A percentile compares a stretch with the other conserved stretches of the same genome.
These are phyloP conservation scores for Mariannaea sp. DNA, from an alignment of 2,329 filamentous ascomycete genomes.

Conservation along the genomic window DNA sequence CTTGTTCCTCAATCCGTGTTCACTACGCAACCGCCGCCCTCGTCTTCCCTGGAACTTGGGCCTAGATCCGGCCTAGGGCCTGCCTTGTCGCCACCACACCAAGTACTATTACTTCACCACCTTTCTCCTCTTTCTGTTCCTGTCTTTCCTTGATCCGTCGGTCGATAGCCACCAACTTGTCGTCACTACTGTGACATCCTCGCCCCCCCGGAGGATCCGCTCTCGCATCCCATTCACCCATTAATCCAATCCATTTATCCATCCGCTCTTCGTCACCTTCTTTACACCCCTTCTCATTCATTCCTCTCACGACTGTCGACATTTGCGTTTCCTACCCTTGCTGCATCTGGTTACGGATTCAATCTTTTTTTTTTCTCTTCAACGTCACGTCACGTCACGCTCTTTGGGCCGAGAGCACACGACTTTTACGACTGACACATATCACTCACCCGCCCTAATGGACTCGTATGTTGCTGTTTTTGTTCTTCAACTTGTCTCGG, in stretches of 20 bases:
- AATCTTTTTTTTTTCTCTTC: too few species aligned
- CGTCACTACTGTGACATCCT: slow-evolving; percentile 7
- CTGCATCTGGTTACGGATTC: slow-evolving; percentile 18
- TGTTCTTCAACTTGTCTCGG: slow-evolving; percentile 15
- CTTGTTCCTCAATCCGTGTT: slow-evolving; percentile 8
- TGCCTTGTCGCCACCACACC: not conserved
- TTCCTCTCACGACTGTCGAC: not conserved
- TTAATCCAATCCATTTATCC: not conserved
- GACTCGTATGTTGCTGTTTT: slow-evolving; percentile 39
- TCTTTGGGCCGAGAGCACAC: slow-evolving; percentile 33
- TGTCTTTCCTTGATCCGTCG: slow-evolving; percentile 10
- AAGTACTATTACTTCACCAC: too few species aligned
- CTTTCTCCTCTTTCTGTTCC: slow-evolving; percentile 1
- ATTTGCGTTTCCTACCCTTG: slow-evolving; percentile 16
- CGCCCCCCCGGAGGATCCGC: slow-evolving; percentile 23
- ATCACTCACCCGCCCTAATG: slow-evolving; percentile 34
- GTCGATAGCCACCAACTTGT: slow-evolving; percentile 12
- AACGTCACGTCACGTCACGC: slow-evolving; percentile 35
- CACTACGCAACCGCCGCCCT: slow-evolving; percentile 12
- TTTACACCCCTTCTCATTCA: not conserved
- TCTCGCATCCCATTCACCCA: slow-evolving; percentile 1
- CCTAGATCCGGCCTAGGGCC: slow-evolving; percentile 9
- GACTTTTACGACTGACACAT: slow-evolving; percentile 32
- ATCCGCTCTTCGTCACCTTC: slow-evolving; percentile 7
- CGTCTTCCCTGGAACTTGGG: not conserved